Base-by-base conservation (phyloP, 2,329 filamentous ascomycete species). In the Didymella sp. region DNA sequence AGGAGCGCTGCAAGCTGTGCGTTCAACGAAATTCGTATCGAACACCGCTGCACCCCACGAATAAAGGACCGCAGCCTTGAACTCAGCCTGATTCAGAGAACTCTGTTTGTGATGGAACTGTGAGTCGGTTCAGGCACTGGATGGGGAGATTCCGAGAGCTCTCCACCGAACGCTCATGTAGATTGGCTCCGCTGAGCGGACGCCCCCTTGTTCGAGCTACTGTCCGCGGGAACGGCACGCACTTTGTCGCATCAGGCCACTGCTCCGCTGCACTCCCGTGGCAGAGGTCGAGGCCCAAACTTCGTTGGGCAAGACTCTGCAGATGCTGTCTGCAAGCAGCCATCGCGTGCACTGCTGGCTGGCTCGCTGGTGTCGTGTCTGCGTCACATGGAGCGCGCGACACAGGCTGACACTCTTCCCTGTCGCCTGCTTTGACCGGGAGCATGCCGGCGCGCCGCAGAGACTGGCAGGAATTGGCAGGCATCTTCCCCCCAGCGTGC, bases 241-340 rank as follows among this genome's bases (percentile, higher is more conserved):
- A 22, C 49, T 47, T 60, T 52, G 58, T 51, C 51, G 35, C 9
- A 51, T 55, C 19, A 25, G 47, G 64, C 7, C 24, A 31, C 27
- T 41, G 30, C 43, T 47, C 60, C 64, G 59, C 42, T 42, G 28
- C 42, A 44, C 54, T 63, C 45, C 56, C 50, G 56, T 62, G 56
- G 56, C 46, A 63, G 60, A 56, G 51, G 37, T 56, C 46, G 56
- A 57, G 51, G 47, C 58, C 59, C 58, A 47, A 56, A 21, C 49
- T 59, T 50, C 50, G 27, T 45, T 46, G 25, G 60, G 53, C 49
- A 55, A 49, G 22, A 41, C 30, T 15, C 48, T 60, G 61, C 56
- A 61, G 51, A 37, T 11, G 48, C 19, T 51, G 54, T 25, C 43
- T 57, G 62, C 58, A 62, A 61, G 60, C 54, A 64, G 57, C 55